Evolutionary conservation across 176 grass and related monocot genomes (phyloP), one percentile per base, ranked within the genome.

Genomic region (Dactylis glomerata): DNA sequence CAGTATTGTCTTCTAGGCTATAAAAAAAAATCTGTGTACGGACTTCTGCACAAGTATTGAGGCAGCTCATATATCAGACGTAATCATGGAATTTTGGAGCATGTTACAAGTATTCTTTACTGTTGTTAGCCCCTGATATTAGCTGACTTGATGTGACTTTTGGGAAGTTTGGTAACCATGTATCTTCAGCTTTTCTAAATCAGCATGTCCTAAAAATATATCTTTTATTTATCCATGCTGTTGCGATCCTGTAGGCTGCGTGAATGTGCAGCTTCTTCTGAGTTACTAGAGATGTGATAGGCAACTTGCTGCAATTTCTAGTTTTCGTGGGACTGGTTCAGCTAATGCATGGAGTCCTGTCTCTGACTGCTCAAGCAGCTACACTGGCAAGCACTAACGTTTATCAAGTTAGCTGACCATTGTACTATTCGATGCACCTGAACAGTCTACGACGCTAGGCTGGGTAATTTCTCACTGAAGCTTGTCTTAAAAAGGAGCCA

Each of bases 1-100:
- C 54, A 82, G 82, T 80, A 42, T 68, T 69, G 76, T 85, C 46
- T 74, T 67, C 2, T 80, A 68, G 13, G 24, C 30, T 51, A 69
- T 69, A 62, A 51, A 64, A 69, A 40, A 62, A 51, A 64, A 42
- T 10, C 13, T 57, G 3, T 66, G 62, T 63, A 50, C 1, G 13
- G 27, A 74, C 26, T 32, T 30, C 12, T 10, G 50, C 78, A 22
- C 5, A 10, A 54, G 38, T 63, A 16, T 68, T 47, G 54, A 45
- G 41, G 51, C 62, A 27, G 46, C 52, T 19, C 40, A 10, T 82
- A 10, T 65, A 46, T 66, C 46, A 79, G 73, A 64, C 33, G 27
- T 67, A 44, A 31, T 24, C 7, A 49, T 19, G 8, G 8, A 30
- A 50, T 49, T 31, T 74, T 30, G 24, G 14, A 74, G 70, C 3